Evolutionary conservation across 208 protist genomes (phyloP).

Genomic region (Endotrypanum monterogeii): DNA sequence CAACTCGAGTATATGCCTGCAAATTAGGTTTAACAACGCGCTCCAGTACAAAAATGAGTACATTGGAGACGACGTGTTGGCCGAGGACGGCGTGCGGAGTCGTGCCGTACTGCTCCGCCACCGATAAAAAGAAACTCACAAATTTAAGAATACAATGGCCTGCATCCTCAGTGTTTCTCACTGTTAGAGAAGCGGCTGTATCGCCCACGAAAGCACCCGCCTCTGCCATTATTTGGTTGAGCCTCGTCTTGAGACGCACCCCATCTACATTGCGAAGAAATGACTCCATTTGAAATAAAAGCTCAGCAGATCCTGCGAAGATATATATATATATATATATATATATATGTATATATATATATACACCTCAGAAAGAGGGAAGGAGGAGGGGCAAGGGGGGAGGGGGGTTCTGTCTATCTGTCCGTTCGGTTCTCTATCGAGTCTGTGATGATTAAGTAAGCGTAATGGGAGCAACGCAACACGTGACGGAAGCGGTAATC

Average conservation of each 20-base stretch:
- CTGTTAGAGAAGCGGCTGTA: neutral
- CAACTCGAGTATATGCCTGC: constrained; percentile 34
- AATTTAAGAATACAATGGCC: constrained; percentile 46
- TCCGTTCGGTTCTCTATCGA: too few relatives aligned
- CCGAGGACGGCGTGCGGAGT: constrained; percentile 61
- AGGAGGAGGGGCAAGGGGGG: too few relatives aligned
- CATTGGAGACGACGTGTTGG: constrained; percentile 74
- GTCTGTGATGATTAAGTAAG: too few relatives aligned
- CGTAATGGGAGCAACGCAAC: too few relatives aligned
- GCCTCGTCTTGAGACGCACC: constrained; percentile 16
- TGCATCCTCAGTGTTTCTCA: constrained; percentile 37
- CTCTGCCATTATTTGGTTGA: constrained; percentile 31
- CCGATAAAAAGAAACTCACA: constrained; percentile 42
- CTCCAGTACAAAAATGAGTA: constrained; percentile 68
- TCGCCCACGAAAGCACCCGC: constrained; percentile 11
- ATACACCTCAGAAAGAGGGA: too few relatives aligned
- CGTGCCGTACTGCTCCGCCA: constrained; percentile 45
- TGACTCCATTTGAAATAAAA: constrained; percentile 16
- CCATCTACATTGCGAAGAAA: constrained; percentile 20
- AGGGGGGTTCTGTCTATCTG: too few relatives aligned
- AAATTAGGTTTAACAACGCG: constrained; percentile 65
- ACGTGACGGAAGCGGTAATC: too few relatives aligned
- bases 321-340: too few relatives aligned
- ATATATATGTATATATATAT: too few relatives aligned
- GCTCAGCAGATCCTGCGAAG: too few relatives aligned